These are phyloP conservation scores for Fraxinus greggii DNA, from an alignment of 305 asterid species.

Conservation along the genomic window DNA sequence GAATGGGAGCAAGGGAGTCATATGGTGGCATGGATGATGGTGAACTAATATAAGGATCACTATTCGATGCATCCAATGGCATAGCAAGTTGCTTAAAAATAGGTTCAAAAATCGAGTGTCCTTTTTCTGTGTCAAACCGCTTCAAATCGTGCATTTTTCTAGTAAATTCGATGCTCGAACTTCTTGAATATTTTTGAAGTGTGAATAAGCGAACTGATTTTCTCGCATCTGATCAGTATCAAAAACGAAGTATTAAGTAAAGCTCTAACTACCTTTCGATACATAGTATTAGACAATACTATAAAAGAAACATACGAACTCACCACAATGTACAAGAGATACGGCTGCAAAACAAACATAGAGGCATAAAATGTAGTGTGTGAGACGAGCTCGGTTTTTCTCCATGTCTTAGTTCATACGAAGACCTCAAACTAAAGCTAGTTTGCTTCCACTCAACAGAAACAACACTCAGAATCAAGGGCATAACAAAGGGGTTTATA, in stretches of 20 bases:
- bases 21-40: conserved; percentile 74
- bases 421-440: background rate
- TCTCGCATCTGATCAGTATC: conserved; percentile 42
- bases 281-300: background rate
- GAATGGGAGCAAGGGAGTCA: conserved; percentile 72
- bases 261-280: background rate
- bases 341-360: conserved; percentile 33
- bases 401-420: conserved; percentile 29
- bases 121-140: conserved; percentile 27
- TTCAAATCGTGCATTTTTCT: conserved; percentile 23
- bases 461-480: background rate
- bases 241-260: background rate
- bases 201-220: conserved; percentile 21
- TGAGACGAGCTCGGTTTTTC: conserved; percentile 27
- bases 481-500: background rate
- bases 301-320: conserved; percentile 7
- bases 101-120: background rate
- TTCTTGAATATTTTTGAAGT: conserved; percentile 24
- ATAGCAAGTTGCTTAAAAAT: conserved; percentile 6
- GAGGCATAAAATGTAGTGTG: conserved; percentile 25
- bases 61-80: conserved; percentile 46
- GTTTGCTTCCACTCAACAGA: background rate
- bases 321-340: conserved; percentile 42
- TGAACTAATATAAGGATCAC: conserved; percentile 55
- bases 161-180: conserved; percentile 23